phyloP scores from a whole-genome alignment of 1,284 basidiomycete genomes.

The Boletus calvinii region DNA sequence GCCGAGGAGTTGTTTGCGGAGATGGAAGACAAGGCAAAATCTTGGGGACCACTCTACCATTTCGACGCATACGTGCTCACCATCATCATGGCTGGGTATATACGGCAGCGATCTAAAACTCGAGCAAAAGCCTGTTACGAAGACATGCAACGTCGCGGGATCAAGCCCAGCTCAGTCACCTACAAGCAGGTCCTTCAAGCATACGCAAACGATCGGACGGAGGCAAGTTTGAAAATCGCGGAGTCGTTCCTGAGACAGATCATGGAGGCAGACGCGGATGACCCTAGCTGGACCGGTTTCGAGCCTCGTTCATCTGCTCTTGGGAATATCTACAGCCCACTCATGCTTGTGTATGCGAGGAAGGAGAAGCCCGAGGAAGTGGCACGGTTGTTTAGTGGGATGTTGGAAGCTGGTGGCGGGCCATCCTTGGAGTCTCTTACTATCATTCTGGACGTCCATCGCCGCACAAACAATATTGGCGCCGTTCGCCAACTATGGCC shows the following conservation, averaged over 20 bases:
- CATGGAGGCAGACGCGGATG: slow-evolving; percentile 35
- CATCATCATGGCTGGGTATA: slow-evolving; percentile 81
- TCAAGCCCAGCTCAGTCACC: slow-evolving; percentile 71
- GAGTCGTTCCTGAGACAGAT: slow-evolving; percentile 61
- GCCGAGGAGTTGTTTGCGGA: slow-evolving; percentile 71
- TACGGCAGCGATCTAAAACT: slow-evolving; percentile 55
- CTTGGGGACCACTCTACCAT: slow-evolving; percentile 40
- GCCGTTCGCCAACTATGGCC: slow-evolving; percentile 69
- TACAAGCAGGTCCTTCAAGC: slow-evolving; percentile 71
- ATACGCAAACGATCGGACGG: slow-evolving; percentile 50
- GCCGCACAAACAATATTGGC: slow-evolving; percentile 57
- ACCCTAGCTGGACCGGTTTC: slow-evolving; percentile 41
- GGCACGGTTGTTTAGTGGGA: slow-evolving; percentile 56
- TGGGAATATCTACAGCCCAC: slow-evolving; percentile 60
- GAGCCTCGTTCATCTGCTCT: slow-evolving; percentile 44
- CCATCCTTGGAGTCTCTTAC: slow-evolving; percentile 64
- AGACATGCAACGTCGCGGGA: slow-evolving; percentile 67
- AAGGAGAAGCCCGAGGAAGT: slow-evolving; percentile 52
- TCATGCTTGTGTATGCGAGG: slow-evolving; percentile 59
- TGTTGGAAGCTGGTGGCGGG: slow-evolving; percentile 54
- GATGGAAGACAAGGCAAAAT: slow-evolving; percentile 51
- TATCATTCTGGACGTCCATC: slow-evolving; percentile 75
- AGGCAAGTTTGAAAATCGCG: slow-evolving; percentile 53
- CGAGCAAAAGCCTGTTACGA: slow-evolving; percentile 72
- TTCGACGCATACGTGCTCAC: slow-evolving; percentile 70